Evolutionary conservation across 1,284 basidiomycete genomes (phyloP), one percentile per base, ranked within the genome.

Genomic region (Ceratobasidium sp.): DNA sequence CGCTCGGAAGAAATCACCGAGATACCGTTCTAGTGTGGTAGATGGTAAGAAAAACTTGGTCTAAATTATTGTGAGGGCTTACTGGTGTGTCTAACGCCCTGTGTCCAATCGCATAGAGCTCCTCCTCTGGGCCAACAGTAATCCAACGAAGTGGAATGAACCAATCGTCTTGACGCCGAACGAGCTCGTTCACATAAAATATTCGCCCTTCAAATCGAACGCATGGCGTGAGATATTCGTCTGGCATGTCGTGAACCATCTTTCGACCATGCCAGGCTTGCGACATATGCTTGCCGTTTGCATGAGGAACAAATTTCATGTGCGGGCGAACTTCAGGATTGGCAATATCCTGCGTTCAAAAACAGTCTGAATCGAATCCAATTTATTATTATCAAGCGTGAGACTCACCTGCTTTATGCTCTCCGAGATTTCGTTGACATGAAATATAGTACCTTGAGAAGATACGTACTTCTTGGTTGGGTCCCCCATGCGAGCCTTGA

Each of bases 241-340:
- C 51, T 4, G 49, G 49, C 15, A 55, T 40, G 39, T 40, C 33
- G 26, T 40, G 18, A 10, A 69, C 20, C 67, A 69, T 55, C 23
- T 69, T 69, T 10, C n/a, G 23, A 9, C 67, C 77, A 42, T 78
- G 68, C 77, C 69, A 72, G 33, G 55, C 69, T 49, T 78, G 53
- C 18, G 55, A 61, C 39, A 72, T 40, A 9, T 67, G 55, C 28
- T 71, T 61, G 20, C 69, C 77, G 23, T 49, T 23, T 20, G 20
- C 44, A 33, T 78, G 68, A 15, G 69, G 68, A 42, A 53, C 72
- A 51, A 78, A 78, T 40, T 51, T 46, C 56, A 78, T 56, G 42
- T 79, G 63, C 13, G 33, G 33, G 23, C 78, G 61, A 26, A 79
- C 42, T 13, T 53, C 7, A 10, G 78, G 78, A 61, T 79, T 79